Evolutionary conservation across 2,329 filamentous ascomycete species (phyloP), one percentile per base, ranked within the genome.

Genomic region (Huntiella bhutanensis): DNA sequence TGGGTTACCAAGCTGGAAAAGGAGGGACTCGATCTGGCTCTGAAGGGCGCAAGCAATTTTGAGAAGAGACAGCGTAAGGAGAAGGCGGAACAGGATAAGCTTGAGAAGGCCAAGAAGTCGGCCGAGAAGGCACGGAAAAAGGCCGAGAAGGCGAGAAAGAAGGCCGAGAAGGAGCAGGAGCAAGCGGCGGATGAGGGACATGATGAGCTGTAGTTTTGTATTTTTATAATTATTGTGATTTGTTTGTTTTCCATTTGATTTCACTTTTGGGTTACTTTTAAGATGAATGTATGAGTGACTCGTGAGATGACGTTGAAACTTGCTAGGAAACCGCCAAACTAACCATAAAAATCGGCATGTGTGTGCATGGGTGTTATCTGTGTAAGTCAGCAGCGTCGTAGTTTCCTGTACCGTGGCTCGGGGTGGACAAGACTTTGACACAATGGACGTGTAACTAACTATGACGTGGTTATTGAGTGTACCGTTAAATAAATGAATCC

Each of bases 1-100:
- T 80, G 80, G 60, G 70, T 77, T 12, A 74, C 77, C 55, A 74
- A 82, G 58, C 69, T 96, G 5, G 75, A 80, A 58, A 77, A 82
- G 57, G 73, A 70, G 4, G 73, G 75, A 54, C 71, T 80, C 58
- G 75, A 84, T 17, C 68, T 87, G 42, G 70, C 84, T 46, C 73
- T 80, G 66, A 80, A 77, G 65, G 73, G 73, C 47, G 73, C 80
- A 54, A 70, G 66, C 53, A 68, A 69, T 54, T 69, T 70, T 45
- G 69, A 70, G 54, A 62, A 61, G 52, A 62, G 61, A 53, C 60
- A 62, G 52, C 60, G 60, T 52, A 60, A 64, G 47, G 67, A 67
- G 56, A 71, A 71, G 59, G 57, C 58, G 45, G 59, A 62, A 47
- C 62, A 64, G 54, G 58, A 57, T 22, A 64, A 64, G 57, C 58